Evolutionary conservation across 164 flowering plant species (phyloP).

Genomic region (Vitis rupestris): DNA sequence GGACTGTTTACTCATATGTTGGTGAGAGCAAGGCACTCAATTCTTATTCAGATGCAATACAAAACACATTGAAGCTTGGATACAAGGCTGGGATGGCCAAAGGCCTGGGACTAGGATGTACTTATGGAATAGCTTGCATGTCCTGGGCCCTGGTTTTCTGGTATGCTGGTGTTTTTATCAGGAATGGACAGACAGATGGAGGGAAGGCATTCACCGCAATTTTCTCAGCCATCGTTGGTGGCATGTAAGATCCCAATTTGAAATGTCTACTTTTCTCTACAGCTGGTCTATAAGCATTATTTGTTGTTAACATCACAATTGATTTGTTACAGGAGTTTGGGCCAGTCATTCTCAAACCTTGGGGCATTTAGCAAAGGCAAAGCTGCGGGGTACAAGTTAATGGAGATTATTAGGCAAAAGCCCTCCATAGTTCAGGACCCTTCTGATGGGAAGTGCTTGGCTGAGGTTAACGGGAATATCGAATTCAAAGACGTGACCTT

Average conservation of each 20-base stretch:
- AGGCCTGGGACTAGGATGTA: conserved; percentile 94
- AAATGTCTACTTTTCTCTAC: not conserved
- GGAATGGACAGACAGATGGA: conserved; percentile 92
- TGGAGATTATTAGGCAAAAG: conserved; percentile 91
- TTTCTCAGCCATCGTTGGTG: conserved; percentile 98
- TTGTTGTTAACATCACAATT: not conserved
- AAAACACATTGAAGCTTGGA: conserved; percentile 82
- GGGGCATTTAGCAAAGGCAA: conserved; percentile 99
- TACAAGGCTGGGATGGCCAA: conserved; percentile 99
- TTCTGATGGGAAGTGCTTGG: conserved; percentile 59
- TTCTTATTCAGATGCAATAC: conserved; percentile 86
- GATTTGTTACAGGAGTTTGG: conserved; percentile 77
- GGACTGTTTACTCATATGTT: conserved; percentile 92
- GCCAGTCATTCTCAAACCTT: conserved; percentile 94
- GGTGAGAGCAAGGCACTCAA: conserved; percentile 88
- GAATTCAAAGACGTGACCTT: conserved; percentile 87
- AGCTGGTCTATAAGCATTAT: not conserved
- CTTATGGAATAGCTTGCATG: conserved; percentile 96
- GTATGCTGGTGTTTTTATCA: conserved; percentile 95
- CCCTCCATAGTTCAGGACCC: conserved; percentile 76
- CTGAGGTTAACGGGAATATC: conserved; percentile 76
- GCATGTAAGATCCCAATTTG: conserved; percentile 72
- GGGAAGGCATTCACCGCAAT: conserved; percentile 98
- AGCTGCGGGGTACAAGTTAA: conserved; percentile 86
- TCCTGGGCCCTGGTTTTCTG: conserved; percentile 99